These are phyloP conservation scores for Westerdykella sp. DNA, from an alignment of 2,329 filamentous ascomycete species.

Conservation along the genomic window DNA sequence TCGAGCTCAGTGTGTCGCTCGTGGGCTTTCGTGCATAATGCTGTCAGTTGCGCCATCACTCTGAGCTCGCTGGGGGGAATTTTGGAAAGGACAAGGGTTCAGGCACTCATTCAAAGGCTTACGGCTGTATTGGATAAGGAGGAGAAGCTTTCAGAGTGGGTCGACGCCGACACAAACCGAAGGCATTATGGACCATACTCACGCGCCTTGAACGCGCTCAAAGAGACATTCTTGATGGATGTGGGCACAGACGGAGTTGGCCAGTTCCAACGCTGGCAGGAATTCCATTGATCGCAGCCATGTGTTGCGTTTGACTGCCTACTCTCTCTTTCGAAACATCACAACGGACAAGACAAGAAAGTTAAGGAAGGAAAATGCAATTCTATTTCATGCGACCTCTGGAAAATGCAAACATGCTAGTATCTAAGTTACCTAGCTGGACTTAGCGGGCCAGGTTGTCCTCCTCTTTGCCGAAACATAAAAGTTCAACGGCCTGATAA, in stretches of 20 bases:
- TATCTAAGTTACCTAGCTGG: background rate
- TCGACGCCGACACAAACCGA: background rate
- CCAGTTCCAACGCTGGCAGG: too few relatives aligned
- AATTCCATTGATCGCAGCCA: too few relatives aligned
- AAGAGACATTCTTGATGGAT: background rate
- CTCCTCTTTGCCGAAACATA: conserved; percentile 48
- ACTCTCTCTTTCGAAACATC: too few relatives aligned
- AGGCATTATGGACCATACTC: background rate
- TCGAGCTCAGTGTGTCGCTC: background rate
- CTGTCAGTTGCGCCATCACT: background rate
- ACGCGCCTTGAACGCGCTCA: background rate
- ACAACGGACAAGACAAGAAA: too few relatives aligned
- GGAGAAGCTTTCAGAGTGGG: background rate
- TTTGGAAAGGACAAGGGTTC: background rate
- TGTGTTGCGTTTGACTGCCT: too few relatives aligned
- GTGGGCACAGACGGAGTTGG: too few relatives aligned
- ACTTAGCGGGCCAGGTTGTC: conserved; percentile 43
- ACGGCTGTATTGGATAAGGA: background rate
- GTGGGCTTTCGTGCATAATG: background rate
- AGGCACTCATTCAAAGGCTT: background rate
- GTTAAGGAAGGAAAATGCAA: too few relatives aligned
- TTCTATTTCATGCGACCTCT: too few relatives aligned
- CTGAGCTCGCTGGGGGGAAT: background rate
- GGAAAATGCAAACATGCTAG: too few relatives aligned
- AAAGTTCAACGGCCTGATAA: conserved; percentile 52